Percentiles rank a stretch among this genome's conserved stretches.
These are phyloP conservation scores for Plasmodium ovale DNA, from an alignment of 169 alveolate species.

Conservation along the genomic window DNA sequence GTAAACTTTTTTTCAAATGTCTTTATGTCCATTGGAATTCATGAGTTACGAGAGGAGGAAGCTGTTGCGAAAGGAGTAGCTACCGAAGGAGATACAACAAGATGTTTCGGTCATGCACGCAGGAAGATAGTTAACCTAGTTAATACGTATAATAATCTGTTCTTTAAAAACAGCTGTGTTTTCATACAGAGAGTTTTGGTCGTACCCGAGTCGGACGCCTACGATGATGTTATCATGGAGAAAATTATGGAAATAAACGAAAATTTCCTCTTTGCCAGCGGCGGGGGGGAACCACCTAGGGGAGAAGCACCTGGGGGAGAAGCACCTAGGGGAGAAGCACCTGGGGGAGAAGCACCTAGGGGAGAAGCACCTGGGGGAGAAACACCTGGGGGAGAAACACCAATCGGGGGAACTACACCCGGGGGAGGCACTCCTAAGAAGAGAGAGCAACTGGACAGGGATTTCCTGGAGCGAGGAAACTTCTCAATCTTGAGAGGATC, in stretches of 20 bases:
- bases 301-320: neutral
- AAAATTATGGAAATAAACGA: conserved; percentile 65
- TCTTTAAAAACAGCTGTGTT: conserved; percentile 57
- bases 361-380: neutral
- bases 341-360: neutral
- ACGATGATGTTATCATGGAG: conserved; percentile 50
- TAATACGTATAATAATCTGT: conserved; percentile 20
- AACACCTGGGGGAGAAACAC: neutral
- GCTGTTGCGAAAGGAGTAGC: neutral
- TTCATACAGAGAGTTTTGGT: conserved; percentile 71
- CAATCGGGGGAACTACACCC: no score
- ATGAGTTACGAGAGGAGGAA: conserved; percentile 9
- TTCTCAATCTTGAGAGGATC: neutral
- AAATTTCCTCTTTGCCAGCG: conserved; percentile 8
- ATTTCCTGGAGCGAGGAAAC: neutral
- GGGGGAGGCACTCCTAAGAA: neutral
- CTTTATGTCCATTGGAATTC: conserved; percentile 73
- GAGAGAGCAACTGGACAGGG: neutral
- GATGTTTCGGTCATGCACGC: neutral
- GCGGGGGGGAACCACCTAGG: neutral
- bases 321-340: neutral
- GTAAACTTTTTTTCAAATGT: conserved; percentile 64
- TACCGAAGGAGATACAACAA: neutral
- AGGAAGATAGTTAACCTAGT: conserved; percentile 21
- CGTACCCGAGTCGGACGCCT: conserved; percentile 41